Percentiles rank a stretch among this genome's conserved stretches.
Conservation (phyloP, 1,284 basidiomycete genomes). For the Ustilago curta region DNA sequence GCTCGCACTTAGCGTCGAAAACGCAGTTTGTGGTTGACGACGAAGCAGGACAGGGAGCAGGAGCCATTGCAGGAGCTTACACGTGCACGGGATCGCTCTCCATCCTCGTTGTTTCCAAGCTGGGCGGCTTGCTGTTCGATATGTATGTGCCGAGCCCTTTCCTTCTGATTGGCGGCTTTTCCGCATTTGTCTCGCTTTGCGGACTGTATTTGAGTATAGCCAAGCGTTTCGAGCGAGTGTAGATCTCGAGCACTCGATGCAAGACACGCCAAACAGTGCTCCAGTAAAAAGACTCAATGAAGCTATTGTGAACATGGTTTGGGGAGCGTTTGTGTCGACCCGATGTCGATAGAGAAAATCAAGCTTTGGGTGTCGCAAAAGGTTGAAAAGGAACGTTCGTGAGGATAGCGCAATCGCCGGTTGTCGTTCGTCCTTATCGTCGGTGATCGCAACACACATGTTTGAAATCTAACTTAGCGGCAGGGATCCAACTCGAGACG, state of each 20-base stretch:
- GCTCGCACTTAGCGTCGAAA: neutral
- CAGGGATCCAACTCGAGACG: neutral
- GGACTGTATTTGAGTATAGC: slow-evolving; percentile 10
- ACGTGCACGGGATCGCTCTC: slow-evolving; percentile 51
- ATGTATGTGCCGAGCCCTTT: slow-evolving; percentile 52
- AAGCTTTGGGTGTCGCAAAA: neutral
- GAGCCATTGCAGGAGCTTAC: slow-evolving; percentile 57
- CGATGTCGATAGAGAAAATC: neutral
- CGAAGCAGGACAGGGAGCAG: slow-evolving; percentile 27
- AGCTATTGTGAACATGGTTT: too few species aligned
- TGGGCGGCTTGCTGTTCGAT: slow-evolving; percentile 56
- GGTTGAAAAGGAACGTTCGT: neutral
- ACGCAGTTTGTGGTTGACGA: neutral
- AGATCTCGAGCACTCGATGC: neutral
- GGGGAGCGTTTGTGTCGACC: neutral
- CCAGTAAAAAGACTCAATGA: too few species aligned
- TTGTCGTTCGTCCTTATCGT: neutral
- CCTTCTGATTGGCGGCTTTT: slow-evolving; percentile 47
- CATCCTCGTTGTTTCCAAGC: slow-evolving; percentile 52
- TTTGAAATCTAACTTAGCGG: neutral
- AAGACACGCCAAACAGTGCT: too few species aligned
- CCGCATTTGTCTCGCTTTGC: slow-evolving; percentile 34
- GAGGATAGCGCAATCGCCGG: neutral
- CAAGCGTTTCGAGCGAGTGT: slow-evolving; percentile 8
- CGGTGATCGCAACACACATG: neutral